phyloP scores from a whole-genome alignment of 139 green algal genomes.

The Chlamydomonas schloesseri region DNA sequence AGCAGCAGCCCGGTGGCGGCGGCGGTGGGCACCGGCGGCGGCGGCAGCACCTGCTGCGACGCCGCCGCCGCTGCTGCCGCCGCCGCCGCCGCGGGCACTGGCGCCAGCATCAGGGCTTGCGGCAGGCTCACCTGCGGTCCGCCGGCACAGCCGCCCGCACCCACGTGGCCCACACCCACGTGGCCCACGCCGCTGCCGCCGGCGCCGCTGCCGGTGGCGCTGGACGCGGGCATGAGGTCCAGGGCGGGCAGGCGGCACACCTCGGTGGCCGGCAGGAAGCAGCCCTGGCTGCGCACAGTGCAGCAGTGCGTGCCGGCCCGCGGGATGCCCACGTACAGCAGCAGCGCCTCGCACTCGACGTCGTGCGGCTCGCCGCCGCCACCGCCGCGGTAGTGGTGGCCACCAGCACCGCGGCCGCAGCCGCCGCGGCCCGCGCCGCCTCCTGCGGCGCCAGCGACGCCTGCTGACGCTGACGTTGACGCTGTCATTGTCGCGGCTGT shows the following conservation, averaged over 20 bases:
- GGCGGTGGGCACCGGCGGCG: too few species aligned
- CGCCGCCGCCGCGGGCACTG: too few species aligned
- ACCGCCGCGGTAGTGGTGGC: not conserved
- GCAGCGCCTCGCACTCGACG: not conserved
- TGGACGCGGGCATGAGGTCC: not conserved
- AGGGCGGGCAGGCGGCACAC: not conserved
- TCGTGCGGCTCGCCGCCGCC: not conserved
- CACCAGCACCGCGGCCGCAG: not conserved
- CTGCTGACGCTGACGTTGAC: too few species aligned
- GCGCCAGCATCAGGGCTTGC: not conserved
- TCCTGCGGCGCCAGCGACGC: too few species aligned
- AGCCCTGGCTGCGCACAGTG: conserved; percentile 18
- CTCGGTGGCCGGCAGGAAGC: not conserved
- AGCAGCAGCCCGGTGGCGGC: too few species aligned
- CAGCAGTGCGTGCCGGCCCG: not conserved
- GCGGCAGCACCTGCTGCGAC: too few species aligned
- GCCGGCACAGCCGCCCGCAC: not conserved
- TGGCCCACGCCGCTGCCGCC: too few species aligned
- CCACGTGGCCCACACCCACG: too few species aligned
- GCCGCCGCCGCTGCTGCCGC: too few species aligned
- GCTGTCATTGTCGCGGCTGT: too few species aligned
- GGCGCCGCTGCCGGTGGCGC: too few species aligned
- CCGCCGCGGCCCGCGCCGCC: not conserved
- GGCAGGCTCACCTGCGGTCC: not conserved
- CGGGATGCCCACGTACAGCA: not conserved